Conservation (phyloP, 2,329 filamentous ascomycete genomes). For the Ceratocystis destructans region DNA sequence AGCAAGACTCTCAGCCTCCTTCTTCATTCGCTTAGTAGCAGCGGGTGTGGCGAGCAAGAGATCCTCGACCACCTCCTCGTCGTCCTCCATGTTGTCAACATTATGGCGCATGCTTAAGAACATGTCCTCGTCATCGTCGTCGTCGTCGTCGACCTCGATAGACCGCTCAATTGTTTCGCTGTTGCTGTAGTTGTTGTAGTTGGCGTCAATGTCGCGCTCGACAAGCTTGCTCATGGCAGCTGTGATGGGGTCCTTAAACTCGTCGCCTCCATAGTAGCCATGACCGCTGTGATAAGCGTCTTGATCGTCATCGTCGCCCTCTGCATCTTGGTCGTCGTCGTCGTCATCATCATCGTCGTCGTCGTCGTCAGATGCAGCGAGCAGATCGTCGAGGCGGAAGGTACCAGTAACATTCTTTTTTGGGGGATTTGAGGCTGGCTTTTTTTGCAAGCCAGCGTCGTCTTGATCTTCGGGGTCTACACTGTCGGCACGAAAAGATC, state of each 20-base stretch:
- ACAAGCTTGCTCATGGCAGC: slow-evolving; percentile 20
- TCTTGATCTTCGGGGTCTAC: slow-evolving; percentile 14
- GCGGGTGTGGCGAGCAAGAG: slow-evolving; percentile 41
- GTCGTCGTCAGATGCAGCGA: slow-evolving; percentile 13
- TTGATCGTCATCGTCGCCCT: slow-evolving; percentile 25
- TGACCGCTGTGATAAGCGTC: slow-evolving; percentile 22
- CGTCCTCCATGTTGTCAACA: slow-evolving; percentile 30
- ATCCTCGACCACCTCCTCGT: slow-evolving; percentile 18
- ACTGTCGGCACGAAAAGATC: slow-evolving; percentile 26
- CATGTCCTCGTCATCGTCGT: slow-evolving; percentile 33
- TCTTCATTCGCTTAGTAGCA: slow-evolving; percentile 38
- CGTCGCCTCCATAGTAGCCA: slow-evolving; percentile 25
- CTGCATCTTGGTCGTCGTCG: slow-evolving; percentile 30
- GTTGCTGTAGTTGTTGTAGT: slow-evolving; percentile 11
- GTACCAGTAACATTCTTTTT: slow-evolving; percentile 21
- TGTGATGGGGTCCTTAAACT: slow-evolving; percentile 27
- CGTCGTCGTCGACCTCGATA: slow-evolving; percentile 26
- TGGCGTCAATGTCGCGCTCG: slow-evolving; percentile 19
- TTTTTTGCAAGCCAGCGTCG: neutral
- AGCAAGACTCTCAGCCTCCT: slow-evolving; percentile 43
- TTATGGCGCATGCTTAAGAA: slow-evolving; percentile 37
- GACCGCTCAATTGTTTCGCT: slow-evolving; percentile 22
- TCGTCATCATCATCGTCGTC: slow-evolving; percentile 29
- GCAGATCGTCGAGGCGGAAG: slow-evolving; percentile 21
- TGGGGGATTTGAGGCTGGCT: neutral